Base-by-base conservation (phyloP, 1,284 basidiomycete species). In the Irpex sp. region DNA sequence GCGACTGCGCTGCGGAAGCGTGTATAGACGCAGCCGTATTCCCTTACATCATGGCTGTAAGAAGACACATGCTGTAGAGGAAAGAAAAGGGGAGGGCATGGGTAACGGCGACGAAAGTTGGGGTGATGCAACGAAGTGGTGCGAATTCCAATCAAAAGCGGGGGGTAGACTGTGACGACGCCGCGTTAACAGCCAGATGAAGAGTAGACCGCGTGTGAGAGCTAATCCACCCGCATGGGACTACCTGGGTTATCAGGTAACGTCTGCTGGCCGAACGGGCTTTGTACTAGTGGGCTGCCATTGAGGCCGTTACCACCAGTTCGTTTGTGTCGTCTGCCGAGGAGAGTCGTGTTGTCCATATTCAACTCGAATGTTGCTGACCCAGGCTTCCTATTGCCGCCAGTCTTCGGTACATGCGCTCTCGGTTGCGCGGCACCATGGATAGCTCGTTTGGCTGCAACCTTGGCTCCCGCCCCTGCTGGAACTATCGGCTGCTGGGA, bases 331-430 rank as follows among this genome's bases (percentile, higher is more conserved):
- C 90, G 78, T 63, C 90, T 77, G 15, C 92, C 93, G 1, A 97
- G 81, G 1, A 97, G 75, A 4, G 95, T 97, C 46, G 95, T 93
- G 61, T 84, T 87, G 68, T 90, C 85, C 60, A 97, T 79, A 71
- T 94, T 90, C 59, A 97, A 82, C 71, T 96, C 92, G 68, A 97
- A 97, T 1, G 79, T 78, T 35, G 67, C 69, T n/a, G 59, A 66
- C 11, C 70, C 74, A 39, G 73, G 68, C 50, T 72, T 64, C 46
- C 76, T 72, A 57, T 74, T 71, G 49, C 80, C 82, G 9, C 93
- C 93, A 0, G 93, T 92, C 47, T 89, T 84, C 59, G 56, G 59
- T 39, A 31, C 58, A 35, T 63, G 72, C 66, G 59, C 61, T 36
- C 53, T 55, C 15, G 17, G 53, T 11, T 31, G 31, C 6, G 62